Base-by-base conservation (phyloP, 805 yeast genomes). In the Lipomyces japonicus region DNA sequence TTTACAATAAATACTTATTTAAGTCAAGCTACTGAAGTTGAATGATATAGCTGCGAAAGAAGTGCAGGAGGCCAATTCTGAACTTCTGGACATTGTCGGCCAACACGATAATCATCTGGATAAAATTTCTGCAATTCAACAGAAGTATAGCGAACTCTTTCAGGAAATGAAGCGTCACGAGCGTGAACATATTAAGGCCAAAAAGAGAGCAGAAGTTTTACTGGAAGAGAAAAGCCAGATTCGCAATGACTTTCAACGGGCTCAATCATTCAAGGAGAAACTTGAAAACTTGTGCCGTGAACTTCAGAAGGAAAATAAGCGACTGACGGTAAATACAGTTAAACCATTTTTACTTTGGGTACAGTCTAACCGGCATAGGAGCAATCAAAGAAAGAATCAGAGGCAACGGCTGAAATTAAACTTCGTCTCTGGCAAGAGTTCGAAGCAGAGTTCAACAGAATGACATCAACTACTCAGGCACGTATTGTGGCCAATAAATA, bases 131-230 rank as follows among this genome's bases (percentile, higher is more conserved):
- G 44, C 42, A 22, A 48, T 52, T 36, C 57, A 52, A 45, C 57
- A 49, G 41, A 52, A 49, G 34, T 52, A 52, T 38, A 37, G 50
- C 21, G 53, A 48, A 18, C 48, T 52, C 16, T 52, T 46, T 34
- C 48, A 41, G 22, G 57, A 48, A 37, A 52, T 52, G 57, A 48
- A 52, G 42, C 47, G 51, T 16, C 50, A 44, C 28, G 57, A 52
- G 41, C 50, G 57, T 16, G 57, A 48, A 36, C 53, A 45, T 37
- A 44, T 48, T 23, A 36, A 37, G 34, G 53, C 57, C 32, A 45
- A 49, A 46, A 45, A 41, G 36, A 42, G 45, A 14, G 42, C 51
- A 9, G 50, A 48, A 28, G 34, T 18, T 31, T 48, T 48, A 3
- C 45, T 41, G 39, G 30, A 34, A 24, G 57, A 52, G 22, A 40